Percentiles rank a stretch among this genome's conserved stretches.
Evolutionary conservation across 768 basidiomycete species (phyloP).

Genomic region (Roridomyces roridus): DNA sequence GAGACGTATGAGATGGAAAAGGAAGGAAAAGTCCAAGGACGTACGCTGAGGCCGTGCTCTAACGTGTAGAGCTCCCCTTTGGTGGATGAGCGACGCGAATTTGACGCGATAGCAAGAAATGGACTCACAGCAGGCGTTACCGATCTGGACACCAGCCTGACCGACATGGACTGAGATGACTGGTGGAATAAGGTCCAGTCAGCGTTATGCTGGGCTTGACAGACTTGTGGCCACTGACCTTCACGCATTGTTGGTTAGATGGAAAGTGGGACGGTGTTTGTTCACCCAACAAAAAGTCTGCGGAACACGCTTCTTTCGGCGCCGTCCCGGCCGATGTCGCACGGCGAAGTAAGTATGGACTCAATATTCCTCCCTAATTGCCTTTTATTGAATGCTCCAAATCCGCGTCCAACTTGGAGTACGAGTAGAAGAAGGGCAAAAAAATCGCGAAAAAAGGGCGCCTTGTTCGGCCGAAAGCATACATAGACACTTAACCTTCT

Average conservation of each 20-base stretch:
- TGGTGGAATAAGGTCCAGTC: constrained; percentile 74
- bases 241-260: too few relatives aligned
- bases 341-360: too few relatives aligned
- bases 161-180: constrained; percentile 97
- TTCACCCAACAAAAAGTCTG: constrained; percentile 2
- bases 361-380: too few relatives aligned
- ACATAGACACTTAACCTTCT: too few relatives aligned
- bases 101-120: constrained; percentile 6
- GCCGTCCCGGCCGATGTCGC: neutral
- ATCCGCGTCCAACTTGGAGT: too few relatives aligned
- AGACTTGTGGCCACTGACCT: too few relatives aligned
- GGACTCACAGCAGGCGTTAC: constrained; percentile 93
- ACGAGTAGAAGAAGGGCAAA: too few relatives aligned
- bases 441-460: too few relatives aligned
- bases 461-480: too few relatives aligned
- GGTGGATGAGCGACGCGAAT: constrained; percentile 24
- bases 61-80: constrained; percentile 97
- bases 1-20: constrained; percentile 19
- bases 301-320: neutral
- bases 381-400: too few relatives aligned
- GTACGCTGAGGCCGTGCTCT: constrained; percentile 94
- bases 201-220: too few relatives aligned
- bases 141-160: constrained; percentile 94
- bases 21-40: constrained; percentile 39
- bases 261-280: neutral